Evolutionary conservation across 768 basidiomycete genomes (phyloP), one percentile per base, ranked within the genome.

Genomic region (Leucocoprinus leucothites): DNA sequence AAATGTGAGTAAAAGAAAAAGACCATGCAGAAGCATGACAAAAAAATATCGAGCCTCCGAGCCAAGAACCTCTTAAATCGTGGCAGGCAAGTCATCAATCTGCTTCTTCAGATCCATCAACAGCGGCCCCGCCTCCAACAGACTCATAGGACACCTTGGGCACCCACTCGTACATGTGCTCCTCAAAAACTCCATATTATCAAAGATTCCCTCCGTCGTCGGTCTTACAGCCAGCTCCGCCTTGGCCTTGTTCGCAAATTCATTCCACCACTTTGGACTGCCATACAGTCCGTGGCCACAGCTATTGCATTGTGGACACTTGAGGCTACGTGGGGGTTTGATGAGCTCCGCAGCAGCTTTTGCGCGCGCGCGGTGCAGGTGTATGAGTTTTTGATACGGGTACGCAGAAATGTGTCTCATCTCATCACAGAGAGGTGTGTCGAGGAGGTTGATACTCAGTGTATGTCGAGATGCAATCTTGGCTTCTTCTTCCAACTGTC

Each of bases 261-360:
- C 81, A 16, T 65, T 63, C 89, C 87, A 90, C 88, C 87, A 89
- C 65, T 77, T 78, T n/a, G 89, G 88, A 3, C 74, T 73, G 5
- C 72, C 71, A 57, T 80, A 71, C 48, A 74, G 69, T 2, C 74
- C 71, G 57, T 67, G 66, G 7, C 69, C 63, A 3, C 71, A 74
- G 7, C 82, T 81, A 40, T 85, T 88, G 62, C 86, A 90, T 58
- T 84, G 81, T 71, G 83, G 78, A 68, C 89, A 89, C 65, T 82
- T 82, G 48, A 79, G 59, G 36, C 51, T 28, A 43, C 55, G 31
- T 72, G 65, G 58, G 71, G 69, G 63, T 50, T 66, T 62, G 8
- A 89, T 65, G 34, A 84, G 66, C 8, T 71, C 72, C 22, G 74
- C 67, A 1, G 84, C 83, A 1, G 79, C 77, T 8, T 69, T 64